Evolutionary conservation across 2,329 filamentous ascomycete species (phyloP).

Genomic region (Cladosporium sphaerospermum): DNA sequence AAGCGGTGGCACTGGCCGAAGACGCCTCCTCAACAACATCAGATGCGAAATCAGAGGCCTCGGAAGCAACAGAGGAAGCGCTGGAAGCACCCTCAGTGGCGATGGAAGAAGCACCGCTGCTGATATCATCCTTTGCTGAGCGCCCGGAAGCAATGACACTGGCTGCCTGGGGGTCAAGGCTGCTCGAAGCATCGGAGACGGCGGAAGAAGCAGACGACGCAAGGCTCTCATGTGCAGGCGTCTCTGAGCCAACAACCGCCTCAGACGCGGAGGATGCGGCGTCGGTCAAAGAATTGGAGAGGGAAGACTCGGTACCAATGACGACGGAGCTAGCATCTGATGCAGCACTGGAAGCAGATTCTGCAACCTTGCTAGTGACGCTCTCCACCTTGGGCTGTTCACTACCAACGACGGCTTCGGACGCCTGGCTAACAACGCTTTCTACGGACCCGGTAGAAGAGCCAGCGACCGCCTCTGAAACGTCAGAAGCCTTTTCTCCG

Average conservation of each 20-base stretch:
- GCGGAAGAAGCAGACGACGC: conserved; percentile 15
- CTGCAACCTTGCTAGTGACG: conserved; percentile 13
- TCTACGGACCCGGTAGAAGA: conserved; percentile 41
- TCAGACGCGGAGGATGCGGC: conserved; percentile 15
- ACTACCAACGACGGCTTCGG: conserved; percentile 23
- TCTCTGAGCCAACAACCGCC: conserved; percentile 19
- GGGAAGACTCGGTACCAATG: conserved; percentile 11
- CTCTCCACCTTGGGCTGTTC: conserved; percentile 13
- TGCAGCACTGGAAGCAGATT: conserved; percentile 15
- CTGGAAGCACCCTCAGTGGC: conserved; percentile 18
- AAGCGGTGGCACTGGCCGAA: conserved; percentile 13
- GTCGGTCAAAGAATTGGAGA: conserved; percentile 4
- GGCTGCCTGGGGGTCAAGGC: conserved; percentile 24
- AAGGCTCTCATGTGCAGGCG: conserved; percentile 20
- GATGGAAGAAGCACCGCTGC: conserved; percentile 14
- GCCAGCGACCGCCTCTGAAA: conserved; percentile 22
- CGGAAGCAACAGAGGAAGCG: conserved; percentile 22
- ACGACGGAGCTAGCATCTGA: conserved; percentile 9
- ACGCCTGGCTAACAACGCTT: conserved; percentile 48
- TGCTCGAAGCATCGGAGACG: not conserved
- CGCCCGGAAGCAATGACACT: conserved; percentile 31
- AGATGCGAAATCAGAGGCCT: conserved; percentile 21
- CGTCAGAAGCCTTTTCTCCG: conserved; percentile 22
- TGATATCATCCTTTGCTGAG: conserved; percentile 25
- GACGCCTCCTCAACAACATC: conserved; percentile 16